Base-by-base conservation (phyloP, 2,329 filamentous ascomycete genomes). In the Dactylellina parvicollis region DNA sequence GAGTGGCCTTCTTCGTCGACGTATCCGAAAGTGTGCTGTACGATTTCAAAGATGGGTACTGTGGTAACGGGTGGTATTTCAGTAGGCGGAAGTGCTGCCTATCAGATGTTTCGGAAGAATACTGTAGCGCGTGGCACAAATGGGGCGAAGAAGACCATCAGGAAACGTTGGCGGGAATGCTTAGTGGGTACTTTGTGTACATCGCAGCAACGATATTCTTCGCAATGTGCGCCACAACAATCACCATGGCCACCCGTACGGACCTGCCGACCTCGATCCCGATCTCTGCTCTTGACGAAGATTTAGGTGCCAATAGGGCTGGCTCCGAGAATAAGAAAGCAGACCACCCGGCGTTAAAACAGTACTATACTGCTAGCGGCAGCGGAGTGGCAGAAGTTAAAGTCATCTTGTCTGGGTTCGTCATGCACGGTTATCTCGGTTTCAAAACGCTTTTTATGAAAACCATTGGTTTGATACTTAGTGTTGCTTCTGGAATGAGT, bases 341-440 rank as follows among this genome's bases (percentile, higher is more conserved):
- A 5, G 47, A 42, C 5, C 32, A 32, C n/a, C 69, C 60, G 9
- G 22, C 30, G 12, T 44, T 73, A 8, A 59, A 54, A 10, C 69
- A 73, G 3, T 99, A 96, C 81, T 99, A 97, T 80, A 93, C 95
- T 5, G 95, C 94, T 69, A 94, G 94, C 42, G 95, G 95, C 52
- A 96, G 92, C 81, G 95, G 95, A 77, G 95, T 99, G 10, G 95
- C 95, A 4, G 95, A 99, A 82, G 94, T 98, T 64, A 93, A 95
- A 76, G 95, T 98, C 71, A 98, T 98, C 69, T 86, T 98, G n/a
- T 97, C 92, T 78, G 95, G 95, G 4, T 99, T 98, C 78, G 94
- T 99, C 62, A 84, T 99, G 62, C 95, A 98, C 83, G 94, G 95
- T 0, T 98, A 98, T 79, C 86, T 99, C 5, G 95, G 95, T 77